A percentile compares a stretch with the other conserved stretches of the same genome.
Conservation (phyloP, 164 flowering plant genomes). For the Cinnamomum chago region DNA sequence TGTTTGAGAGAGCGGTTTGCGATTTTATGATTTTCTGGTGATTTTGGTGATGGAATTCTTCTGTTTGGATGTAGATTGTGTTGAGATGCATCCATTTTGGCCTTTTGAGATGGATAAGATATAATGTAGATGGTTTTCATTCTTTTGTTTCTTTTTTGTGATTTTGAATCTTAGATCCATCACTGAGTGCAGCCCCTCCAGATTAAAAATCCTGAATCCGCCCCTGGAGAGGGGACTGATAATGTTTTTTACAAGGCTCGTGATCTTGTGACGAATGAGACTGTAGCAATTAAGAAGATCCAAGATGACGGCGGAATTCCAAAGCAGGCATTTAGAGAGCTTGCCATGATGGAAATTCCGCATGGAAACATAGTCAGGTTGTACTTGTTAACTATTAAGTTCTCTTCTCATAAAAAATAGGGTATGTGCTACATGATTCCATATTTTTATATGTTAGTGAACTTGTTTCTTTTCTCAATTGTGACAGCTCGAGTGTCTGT, state of each 20-base stretch:
- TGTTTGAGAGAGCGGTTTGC: too few relatives aligned
- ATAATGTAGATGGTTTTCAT: too few relatives aligned
- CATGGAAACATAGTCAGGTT: slow-evolving; percentile 91
- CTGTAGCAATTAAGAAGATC: slow-evolving; percentile 87
- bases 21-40: too few relatives aligned
- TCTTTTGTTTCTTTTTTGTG: too few relatives aligned
- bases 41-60: too few relatives aligned
- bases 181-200: too few relatives aligned
- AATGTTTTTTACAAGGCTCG: slow-evolving; percentile 97
- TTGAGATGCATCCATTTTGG: too few relatives aligned
- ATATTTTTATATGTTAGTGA: background rate
- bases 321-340: slow-evolving; percentile 82
- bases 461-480: background rate
- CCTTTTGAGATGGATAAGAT: too few relatives aligned
- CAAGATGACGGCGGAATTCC: slow-evolving; percentile 97
- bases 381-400: background rate
- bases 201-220: too few relatives aligned
- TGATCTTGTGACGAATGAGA: slow-evolving; percentile 67
- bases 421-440: background rate
- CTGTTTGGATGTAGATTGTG: too few relatives aligned
- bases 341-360: slow-evolving; percentile 92
- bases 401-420: background rate
- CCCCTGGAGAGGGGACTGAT: slow-evolving; percentile 95
- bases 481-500: too few relatives aligned
- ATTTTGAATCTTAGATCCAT: too few relatives aligned